phyloP scores from a whole-genome alignment of 306 rosid genomes.

The Castanospermum australe region DNA sequence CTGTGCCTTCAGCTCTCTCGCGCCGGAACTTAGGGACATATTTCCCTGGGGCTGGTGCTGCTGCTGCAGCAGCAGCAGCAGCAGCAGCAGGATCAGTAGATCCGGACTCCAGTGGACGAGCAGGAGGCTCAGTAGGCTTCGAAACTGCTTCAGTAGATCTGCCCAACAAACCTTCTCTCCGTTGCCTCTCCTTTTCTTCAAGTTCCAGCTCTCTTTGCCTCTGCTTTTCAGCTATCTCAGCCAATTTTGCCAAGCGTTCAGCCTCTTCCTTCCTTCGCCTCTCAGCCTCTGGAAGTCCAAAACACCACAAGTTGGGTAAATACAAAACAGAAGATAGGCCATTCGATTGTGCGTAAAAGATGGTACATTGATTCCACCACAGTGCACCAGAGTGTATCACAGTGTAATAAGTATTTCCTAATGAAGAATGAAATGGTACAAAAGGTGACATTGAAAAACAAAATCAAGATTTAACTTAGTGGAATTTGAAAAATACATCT shows the following conservation, averaged over 20 bases:
- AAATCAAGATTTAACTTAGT: not conserved
- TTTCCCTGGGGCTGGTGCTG: constrained; percentile 46
- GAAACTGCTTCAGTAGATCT: constrained; percentile 43
- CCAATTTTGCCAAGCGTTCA: constrained; percentile 73
- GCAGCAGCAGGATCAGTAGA: constrained; percentile 41
- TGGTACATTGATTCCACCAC: not conserved
- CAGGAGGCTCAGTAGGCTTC: constrained; percentile 41
- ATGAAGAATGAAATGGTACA: not conserved
- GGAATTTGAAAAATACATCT: not conserved
- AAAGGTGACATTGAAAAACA: not conserved
- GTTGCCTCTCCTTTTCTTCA: constrained; percentile 72
- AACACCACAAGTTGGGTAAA: not conserved
- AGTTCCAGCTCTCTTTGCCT: constrained; percentile 76
- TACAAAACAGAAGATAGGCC: not conserved
- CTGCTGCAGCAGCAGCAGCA: constrained; percentile 30
- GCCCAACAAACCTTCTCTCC: constrained; percentile 61
- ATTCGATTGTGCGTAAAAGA: not conserved
- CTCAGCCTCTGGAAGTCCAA: constrained; percentile 70
- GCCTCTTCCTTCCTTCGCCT: constrained; percentile 69
- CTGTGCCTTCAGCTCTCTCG: constrained; percentile 39
- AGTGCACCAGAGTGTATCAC: not conserved
- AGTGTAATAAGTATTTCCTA: not conserved
- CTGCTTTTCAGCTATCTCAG: constrained; percentile 78
- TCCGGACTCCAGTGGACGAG: constrained; percentile 47
- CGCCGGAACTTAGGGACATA: constrained; percentile 72